Base-by-base conservation (phyloP, 116 monocot species). In the Cymodocea nodosa region DNA sequence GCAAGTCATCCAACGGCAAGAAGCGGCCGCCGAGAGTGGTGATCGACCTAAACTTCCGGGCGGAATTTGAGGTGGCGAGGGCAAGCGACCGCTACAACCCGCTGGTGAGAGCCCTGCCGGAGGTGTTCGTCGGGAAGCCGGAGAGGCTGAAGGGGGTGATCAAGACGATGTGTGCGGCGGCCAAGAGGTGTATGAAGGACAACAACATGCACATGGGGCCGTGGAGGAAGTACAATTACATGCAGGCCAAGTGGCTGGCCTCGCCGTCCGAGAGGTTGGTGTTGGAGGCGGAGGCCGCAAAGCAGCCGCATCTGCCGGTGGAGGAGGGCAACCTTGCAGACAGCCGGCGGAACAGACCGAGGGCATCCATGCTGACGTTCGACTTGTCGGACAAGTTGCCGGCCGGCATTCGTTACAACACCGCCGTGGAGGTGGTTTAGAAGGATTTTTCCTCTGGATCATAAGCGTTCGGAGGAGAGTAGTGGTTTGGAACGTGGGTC, bases 141-240 rank as follows among this genome's bases (percentile, higher is more conserved):
- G 92, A 89, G 70, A 74, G 64, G 62, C 69, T 97, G 35, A 59
- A 64, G 34, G 63, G 18, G 24, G 80, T 86, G 52, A 66, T 98
- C 49, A 98, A 80, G 82, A 64, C 81, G 17, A 77, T 91, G 69
- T 98, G 92, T 59, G 68, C 63, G 0, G 87, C 89, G 15, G 98
- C 80, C 16, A 86, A 98, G 87, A 81, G 70, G 66, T 98, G 91
- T 79, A 82, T 84, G 84, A 89, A 92, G 80, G 98, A 92, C 39
- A 98, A 92, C 70, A 79, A 74, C 68, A 88, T 98, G 98, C 88
- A 98, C 60, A 84, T 98, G 86, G 87, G 57, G 0, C 98, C 98
- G 16, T 98, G 98, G 91, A 73, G 97, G 81, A 91, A 97, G 76
- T 79, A 85, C 68, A 81, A 91, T 80, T 91, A 98, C 82, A 98